Percentiles rank a stretch among this genome's conserved stretches.
Evolutionary conservation across 352 stramenopile genomes (phyloP).

Genomic region (Phytophthora fragariaefolia): DNA sequence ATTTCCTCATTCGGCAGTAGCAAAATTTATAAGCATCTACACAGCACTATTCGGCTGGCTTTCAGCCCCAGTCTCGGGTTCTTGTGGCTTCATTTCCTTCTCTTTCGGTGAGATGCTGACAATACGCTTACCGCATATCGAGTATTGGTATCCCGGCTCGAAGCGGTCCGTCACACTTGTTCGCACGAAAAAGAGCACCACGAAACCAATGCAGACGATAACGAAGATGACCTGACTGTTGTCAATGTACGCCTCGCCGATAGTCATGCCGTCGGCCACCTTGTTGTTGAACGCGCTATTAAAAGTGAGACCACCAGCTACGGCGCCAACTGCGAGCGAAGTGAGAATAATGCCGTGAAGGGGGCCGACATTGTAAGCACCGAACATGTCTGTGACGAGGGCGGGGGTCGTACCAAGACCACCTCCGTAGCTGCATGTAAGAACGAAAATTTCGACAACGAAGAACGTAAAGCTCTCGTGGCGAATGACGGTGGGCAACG

Average conservation of each 20-base stretch:
- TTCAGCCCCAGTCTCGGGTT: conserved; percentile 5
- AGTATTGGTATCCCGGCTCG: conserved; percentile 65
- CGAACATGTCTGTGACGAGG: conserved; percentile 82
- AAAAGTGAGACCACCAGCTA: conserved; percentile 70
- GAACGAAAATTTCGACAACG: conserved; percentile 57
- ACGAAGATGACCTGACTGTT: conserved; percentile 77
- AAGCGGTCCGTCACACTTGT: conserved; percentile 69
- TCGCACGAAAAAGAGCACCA: conserved; percentile 62
- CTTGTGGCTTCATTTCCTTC: conserved; percentile 20
- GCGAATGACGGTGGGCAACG: conserved; percentile 58
- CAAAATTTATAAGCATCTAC: conserved; percentile 2
- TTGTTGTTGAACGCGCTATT: conserved; percentile 52
- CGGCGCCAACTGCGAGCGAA: conserved; percentile 66
- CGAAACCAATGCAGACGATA: conserved; percentile 56
- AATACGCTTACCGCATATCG: conserved; percentile 53
- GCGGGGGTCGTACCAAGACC: conserved; percentile 68
- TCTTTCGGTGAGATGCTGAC: conserved; percentile 61
- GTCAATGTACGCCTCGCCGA: conserved; percentile 60
- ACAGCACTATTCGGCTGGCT: conserved; percentile 18
- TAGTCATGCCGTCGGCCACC: conserved; percentile 40
- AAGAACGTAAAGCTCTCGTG: conserved; percentile 59
- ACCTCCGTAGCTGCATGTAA: conserved; percentile 74
- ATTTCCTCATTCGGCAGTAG: no score
- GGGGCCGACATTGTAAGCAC: conserved; percentile 72
- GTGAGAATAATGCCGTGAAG: conserved; percentile 57